Percentiles rank a stretch among this genome's conserved stretches.
These are phyloP conservation scores for Cucumis cinereus DNA, from an alignment of 306 rosid genomes.

Conservation along the genomic window DNA sequence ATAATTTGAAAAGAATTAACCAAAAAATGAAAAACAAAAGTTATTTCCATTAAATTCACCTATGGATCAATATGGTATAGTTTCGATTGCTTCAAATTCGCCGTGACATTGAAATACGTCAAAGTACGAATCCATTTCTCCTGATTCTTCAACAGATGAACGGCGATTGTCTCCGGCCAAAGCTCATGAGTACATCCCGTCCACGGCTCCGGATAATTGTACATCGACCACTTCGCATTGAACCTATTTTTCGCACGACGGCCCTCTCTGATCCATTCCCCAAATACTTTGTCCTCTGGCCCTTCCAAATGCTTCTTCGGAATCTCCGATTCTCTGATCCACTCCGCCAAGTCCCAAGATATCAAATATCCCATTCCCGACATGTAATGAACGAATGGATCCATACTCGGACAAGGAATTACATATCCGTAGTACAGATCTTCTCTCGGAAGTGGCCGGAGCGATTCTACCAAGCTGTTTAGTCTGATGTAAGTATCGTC, in stretches of 20 bases:
- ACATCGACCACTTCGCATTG: slow-evolving; percentile 95
- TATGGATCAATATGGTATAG: slow-evolving; percentile 52
- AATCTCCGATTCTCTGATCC: slow-evolving; percentile 67
- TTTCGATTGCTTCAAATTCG: slow-evolving; percentile 50
- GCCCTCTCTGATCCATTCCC: slow-evolving; percentile 67
- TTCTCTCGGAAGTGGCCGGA: slow-evolving; percentile 49
- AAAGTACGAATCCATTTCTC: slow-evolving; percentile 70
- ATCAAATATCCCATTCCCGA: slow-evolving; percentile 94
- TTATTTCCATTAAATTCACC: background rate
- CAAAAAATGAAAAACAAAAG: slow-evolving; percentile 4
- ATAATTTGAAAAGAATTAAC: background rate
- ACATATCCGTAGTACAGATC: slow-evolving; percentile 89
- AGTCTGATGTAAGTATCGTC: slow-evolving; percentile 66
- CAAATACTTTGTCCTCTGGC: slow-evolving; percentile 75
- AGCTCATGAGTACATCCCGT: slow-evolving; percentile 73
- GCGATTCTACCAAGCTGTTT: slow-evolving; percentile 44
- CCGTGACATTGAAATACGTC: slow-evolving; percentile 54
- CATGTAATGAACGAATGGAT: slow-evolving; percentile 77
- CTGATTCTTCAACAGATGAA: slow-evolving; percentile 89
- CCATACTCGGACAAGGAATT: slow-evolving; percentile 91
- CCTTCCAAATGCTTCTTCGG: slow-evolving; percentile 62
- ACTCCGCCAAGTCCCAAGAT: slow-evolving; percentile 84
- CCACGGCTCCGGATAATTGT: slow-evolving; percentile 72
- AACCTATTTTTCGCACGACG: slow-evolving; percentile 46
- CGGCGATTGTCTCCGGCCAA: slow-evolving; percentile 65